Conservation (phyloP, 108 stramenopile species). For the Skeletonema marinoi region DNA sequence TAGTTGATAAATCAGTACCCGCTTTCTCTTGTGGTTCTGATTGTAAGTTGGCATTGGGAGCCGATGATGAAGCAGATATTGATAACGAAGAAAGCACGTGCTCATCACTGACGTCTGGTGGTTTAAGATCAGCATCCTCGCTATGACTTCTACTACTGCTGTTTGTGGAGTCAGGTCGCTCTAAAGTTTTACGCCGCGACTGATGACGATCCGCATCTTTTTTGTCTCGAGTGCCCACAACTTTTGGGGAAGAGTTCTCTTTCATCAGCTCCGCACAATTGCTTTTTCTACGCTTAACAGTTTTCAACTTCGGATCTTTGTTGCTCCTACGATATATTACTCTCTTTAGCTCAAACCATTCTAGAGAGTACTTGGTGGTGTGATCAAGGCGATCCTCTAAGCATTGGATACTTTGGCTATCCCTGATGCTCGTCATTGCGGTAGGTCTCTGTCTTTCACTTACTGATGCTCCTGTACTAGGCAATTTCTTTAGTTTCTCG, state of each 20-base stretch:
- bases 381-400: background rate
- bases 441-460: background rate
- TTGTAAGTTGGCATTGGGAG: background rate
- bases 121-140: background rate
- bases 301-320: background rate
- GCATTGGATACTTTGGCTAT: background rate
- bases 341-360: conserved; percentile 16
- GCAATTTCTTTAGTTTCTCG: background rate
- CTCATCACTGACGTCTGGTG: too few relatives aligned
- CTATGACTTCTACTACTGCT: background rate
- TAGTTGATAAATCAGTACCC: background rate
- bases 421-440: background rate
- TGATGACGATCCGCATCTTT: background rate
- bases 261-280: background rate
- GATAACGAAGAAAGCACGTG: background rate
- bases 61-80: background rate
- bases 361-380: conserved; percentile 5
- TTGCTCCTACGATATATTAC: background rate
- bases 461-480: background rate
- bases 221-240: background rate
- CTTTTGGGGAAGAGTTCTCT: background rate
- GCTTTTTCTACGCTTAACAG: background rate
- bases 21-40: background rate
- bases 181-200: background rate
- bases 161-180: background rate